These are phyloP conservation scores for Cyclotella distinguenda DNA, from an alignment of 108 stramenopile genomes.

Conservation along the genomic window DNA sequence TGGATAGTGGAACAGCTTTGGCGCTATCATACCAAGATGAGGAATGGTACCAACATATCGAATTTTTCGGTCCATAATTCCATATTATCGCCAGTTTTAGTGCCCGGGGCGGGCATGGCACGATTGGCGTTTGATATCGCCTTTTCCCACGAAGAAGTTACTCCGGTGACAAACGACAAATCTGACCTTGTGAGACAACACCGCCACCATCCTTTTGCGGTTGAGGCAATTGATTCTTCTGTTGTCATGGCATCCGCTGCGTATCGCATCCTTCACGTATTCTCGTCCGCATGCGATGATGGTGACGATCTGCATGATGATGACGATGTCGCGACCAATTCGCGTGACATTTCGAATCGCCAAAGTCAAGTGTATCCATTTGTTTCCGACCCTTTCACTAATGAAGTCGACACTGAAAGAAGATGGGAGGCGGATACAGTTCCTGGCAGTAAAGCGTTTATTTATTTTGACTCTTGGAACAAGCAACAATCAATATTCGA, in stretches of 20 bases:
- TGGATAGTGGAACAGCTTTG: constrained; percentile 65
- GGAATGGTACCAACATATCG: constrained; percentile 1
- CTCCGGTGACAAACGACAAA: neutral
- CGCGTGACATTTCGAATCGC: neutral
- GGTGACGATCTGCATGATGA: neutral
- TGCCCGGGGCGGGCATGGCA: constrained; percentile 83
- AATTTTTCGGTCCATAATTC: neutral
- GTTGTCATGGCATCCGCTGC: constrained; percentile 76
- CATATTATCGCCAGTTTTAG: constrained; percentile 50
- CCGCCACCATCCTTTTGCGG: constrained; percentile 42
- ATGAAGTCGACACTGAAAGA: constrained; percentile 70
- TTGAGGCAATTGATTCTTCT: constrained; percentile 81
- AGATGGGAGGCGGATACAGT: constrained; percentile 58
- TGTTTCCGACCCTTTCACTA: constrained; percentile 57
- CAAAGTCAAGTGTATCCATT: constrained; percentile 59
- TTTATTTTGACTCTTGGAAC: neutral
- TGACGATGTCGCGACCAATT: neutral
- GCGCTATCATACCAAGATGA: constrained; percentile 11
- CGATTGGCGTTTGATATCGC: constrained; percentile 74
- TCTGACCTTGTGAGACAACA: neutral
- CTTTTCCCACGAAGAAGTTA: constrained; percentile 14
- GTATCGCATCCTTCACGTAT: constrained; percentile 42
- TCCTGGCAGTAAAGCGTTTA: constrained; percentile 41
- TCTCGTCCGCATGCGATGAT: neutral
- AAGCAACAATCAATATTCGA: constrained; percentile 3